phyloP scores from a whole-genome alignment of 805 yeast species.

The Spathaspora passalidarum region DNA sequence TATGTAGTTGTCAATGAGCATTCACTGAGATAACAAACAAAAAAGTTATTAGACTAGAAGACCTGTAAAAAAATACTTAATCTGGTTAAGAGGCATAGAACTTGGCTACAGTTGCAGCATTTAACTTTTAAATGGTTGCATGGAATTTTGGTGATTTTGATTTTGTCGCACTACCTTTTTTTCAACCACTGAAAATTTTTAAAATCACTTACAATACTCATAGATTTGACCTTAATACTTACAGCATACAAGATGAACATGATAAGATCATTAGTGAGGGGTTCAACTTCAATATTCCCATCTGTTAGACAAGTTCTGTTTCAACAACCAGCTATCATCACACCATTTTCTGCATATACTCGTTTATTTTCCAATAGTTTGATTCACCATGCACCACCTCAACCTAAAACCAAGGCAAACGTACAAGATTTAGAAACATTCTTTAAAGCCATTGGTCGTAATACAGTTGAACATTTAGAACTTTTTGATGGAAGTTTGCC shows the following conservation, averaged over 20 bases:
- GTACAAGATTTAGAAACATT: slow-evolving; percentile 68
- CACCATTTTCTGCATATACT: neutral
- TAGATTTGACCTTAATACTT: neutral
- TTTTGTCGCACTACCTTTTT: neutral
- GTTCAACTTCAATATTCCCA: neutral
- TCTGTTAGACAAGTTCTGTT: neutral
- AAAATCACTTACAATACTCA: neutral
- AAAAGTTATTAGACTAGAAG: too few species aligned
- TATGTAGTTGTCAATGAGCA: neutral
- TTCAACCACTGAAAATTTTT: neutral
- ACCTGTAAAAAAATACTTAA: too few species aligned
- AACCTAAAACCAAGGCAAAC: slow-evolving; percentile 33
- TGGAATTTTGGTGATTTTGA: neutral
- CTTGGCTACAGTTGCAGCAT: too few species aligned
- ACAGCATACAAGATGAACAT: neutral
- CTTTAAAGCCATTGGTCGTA: slow-evolving; percentile 75
- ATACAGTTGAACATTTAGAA: slow-evolving; percentile 62
- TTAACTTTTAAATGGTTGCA: too few species aligned
- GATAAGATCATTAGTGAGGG: neutral
- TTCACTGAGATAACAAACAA: neutral
- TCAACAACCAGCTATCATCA: neutral
- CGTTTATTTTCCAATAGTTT: neutral
- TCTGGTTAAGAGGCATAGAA: too few species aligned
- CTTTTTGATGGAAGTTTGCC: slow-evolving; percentile 59
- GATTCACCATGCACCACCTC: neutral